Percentiles rank a stretch among this genome's conserved stretches.
phyloP scores from a whole-genome alignment of 768 basidiomycete species.

The Suillus bovinus region DNA sequence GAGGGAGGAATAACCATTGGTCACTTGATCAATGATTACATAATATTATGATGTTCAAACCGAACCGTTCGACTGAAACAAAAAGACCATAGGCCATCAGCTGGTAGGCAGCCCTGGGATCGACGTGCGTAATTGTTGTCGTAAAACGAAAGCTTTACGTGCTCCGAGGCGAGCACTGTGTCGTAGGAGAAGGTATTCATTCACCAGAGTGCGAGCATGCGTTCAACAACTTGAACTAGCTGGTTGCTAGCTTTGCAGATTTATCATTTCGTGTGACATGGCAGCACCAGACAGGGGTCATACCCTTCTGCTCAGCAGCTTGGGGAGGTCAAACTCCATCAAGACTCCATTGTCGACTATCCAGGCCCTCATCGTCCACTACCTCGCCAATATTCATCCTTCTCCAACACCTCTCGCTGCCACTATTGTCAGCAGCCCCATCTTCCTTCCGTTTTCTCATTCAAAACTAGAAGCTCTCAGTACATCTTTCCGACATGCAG shows the following conservation, averaged over 20 bases:
- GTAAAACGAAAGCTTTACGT: background rate
- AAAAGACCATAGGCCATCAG: background rate
- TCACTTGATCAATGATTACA: background rate
- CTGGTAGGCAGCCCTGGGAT: background rate
- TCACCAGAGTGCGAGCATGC: background rate
- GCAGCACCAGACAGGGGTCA: constrained; percentile 21
- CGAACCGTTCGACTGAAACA: background rate
- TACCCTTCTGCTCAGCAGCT: constrained; percentile 24
- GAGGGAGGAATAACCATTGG: background rate
- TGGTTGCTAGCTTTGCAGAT: background rate
- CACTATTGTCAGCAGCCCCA: constrained; percentile 31
- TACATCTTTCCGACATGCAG: constrained; percentile 32
- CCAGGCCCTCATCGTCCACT: constrained; percentile 29
- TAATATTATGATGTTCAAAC: background rate
- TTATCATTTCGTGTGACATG: constrained; percentile 4
- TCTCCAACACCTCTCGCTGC: constrained; percentile 35
- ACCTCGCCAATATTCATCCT: constrained; percentile 28
- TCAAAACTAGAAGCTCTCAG: constrained; percentile 29
- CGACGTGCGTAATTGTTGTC: background rate
- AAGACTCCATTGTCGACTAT: constrained; percentile 21
- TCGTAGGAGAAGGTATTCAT: background rate
- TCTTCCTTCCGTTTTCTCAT: constrained; percentile 32
- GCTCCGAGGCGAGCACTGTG: background rate
- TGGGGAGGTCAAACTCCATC: constrained; percentile 21
- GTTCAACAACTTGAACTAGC: too few relatives aligned